These are phyloP conservation scores for Sechiopsis laciniata DNA, from an alignment of 306 rosid genomes.

Conservation along the genomic window DNA sequence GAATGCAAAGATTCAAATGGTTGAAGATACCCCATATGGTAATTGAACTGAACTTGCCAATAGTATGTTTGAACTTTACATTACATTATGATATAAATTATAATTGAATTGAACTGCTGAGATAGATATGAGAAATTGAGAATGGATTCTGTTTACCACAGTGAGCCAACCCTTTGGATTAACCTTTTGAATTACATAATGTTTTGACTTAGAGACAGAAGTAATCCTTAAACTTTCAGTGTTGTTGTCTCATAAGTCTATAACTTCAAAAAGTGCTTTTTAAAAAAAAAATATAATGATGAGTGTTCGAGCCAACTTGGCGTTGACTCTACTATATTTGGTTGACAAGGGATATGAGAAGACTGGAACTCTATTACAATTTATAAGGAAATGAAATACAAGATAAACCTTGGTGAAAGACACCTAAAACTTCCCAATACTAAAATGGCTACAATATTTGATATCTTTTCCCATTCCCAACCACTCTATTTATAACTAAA, in stretches of 20 bases:
- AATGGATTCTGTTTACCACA: not conserved
- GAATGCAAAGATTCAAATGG: conserved; percentile 55
- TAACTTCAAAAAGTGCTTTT: not conserved
- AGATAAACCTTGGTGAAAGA: no score
- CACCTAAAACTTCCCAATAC: no score
- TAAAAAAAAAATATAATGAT: no score
- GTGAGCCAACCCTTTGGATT: not conserved
- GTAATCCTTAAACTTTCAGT: not conserved
- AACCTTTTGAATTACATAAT: not conserved
- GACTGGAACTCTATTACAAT: no score
- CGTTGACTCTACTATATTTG: no score
- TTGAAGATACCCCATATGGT: conserved; percentile 70
- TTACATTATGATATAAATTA: not conserved
- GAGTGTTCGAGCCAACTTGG: no score
- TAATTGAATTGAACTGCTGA: not conserved
- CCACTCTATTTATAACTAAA: no score
- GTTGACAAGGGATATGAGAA: no score
- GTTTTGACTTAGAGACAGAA: not conserved
- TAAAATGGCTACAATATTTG: no score
- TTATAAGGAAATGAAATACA: no score
- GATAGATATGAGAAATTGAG: not conserved
- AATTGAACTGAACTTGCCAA: conserved; percentile 14
- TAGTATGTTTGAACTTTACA: not conserved
- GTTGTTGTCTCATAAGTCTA: not conserved
- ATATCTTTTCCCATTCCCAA: no score